phyloP scores from a whole-genome alignment of 225 moss, liverwort and hornwort genomes.

The Marchantia polymorpha region DNA sequence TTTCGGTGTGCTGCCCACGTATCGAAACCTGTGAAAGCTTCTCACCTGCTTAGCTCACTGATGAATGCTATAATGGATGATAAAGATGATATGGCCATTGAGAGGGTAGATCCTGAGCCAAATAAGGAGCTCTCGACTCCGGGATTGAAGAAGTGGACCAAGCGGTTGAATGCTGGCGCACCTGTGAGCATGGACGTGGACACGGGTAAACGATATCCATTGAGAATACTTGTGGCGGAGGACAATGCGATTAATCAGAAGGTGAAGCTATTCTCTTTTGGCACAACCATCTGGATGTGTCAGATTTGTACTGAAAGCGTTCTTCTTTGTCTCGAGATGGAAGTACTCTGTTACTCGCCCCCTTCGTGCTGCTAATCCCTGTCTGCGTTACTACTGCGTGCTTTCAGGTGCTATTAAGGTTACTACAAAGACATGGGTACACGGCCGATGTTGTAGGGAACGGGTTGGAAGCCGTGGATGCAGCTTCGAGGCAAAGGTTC shows the following conservation, averaged over 20 bases:
- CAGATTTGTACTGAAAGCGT: neutral
- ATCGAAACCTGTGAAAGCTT: conserved; percentile 38
- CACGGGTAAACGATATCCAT: conserved; percentile 32
- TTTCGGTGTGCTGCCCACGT: conserved; percentile 27
- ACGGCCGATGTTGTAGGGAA: conserved; percentile 36
- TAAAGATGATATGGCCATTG: conserved; percentile 7
- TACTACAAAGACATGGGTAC: conserved; percentile 34
- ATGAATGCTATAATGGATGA: conserved; percentile 25
- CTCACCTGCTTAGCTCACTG: conserved; percentile 25
- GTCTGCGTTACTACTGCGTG: neutral
- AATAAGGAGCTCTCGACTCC: neutral
- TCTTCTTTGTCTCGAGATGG: too few species aligned
- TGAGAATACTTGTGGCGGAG: conserved; percentile 35
- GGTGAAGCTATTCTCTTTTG: conserved; percentile 1
- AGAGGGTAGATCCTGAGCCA: neutral
- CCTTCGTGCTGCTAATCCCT: neutral
- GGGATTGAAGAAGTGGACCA: conserved; percentile 30
- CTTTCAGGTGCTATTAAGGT: conserved; percentile 34
- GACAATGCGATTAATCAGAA: conserved; percentile 40
- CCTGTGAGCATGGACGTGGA: conserved; percentile 21
- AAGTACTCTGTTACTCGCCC: neutral
- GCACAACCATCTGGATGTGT: neutral
- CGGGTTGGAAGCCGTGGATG: conserved; percentile 38
- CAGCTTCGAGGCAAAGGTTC: conserved; percentile 29
- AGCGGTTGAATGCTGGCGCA: conserved; percentile 15